Conservation (phyloP, 2,329 filamentous ascomycete genomes). For the Aureobasidium mangrovei region DNA sequence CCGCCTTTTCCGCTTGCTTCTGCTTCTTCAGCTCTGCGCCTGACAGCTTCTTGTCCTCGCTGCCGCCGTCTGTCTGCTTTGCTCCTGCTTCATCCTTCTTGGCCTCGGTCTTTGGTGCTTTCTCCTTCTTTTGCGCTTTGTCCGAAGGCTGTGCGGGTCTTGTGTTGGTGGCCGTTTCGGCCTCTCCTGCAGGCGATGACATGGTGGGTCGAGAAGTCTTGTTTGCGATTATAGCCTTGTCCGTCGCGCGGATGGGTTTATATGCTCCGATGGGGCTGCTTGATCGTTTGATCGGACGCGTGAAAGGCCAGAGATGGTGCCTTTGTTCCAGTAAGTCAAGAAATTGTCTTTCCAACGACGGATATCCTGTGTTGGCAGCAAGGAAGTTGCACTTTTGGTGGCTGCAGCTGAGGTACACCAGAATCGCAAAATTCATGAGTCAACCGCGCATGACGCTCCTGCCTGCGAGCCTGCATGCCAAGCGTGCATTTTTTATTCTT, state of each 20-base stretch:
- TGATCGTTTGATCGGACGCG: no score
- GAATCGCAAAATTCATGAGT: no score
- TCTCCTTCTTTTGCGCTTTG: constrained; percentile 44
- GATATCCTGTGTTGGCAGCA: no score
- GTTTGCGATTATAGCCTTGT: background rate
- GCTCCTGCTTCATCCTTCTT: constrained; percentile 10
- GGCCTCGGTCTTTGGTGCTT: background rate
- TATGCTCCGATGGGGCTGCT: background rate
- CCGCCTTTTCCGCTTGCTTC: constrained; percentile 85
- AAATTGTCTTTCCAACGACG: no score
- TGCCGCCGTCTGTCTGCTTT: constrained; percentile 10
- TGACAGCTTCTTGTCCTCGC: constrained; percentile 47
- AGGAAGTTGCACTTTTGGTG: no score
- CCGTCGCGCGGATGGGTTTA: background rate
- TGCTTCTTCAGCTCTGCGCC: constrained; percentile 78
- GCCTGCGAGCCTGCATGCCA: no score
- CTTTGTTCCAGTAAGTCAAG: no score
- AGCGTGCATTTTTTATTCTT: no score
- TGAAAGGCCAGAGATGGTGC: no score
- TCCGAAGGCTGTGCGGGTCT: background rate
- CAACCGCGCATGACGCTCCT: no score
- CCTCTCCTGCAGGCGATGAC: background rate
- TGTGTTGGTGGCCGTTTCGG: background rate
- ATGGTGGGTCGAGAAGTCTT: background rate
- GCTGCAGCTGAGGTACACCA: no score